Evolutionary conservation across 1,284 basidiomycete species (phyloP), one percentile per base, ranked within the genome.

Genomic region (Trichosporon inkin): DNA sequence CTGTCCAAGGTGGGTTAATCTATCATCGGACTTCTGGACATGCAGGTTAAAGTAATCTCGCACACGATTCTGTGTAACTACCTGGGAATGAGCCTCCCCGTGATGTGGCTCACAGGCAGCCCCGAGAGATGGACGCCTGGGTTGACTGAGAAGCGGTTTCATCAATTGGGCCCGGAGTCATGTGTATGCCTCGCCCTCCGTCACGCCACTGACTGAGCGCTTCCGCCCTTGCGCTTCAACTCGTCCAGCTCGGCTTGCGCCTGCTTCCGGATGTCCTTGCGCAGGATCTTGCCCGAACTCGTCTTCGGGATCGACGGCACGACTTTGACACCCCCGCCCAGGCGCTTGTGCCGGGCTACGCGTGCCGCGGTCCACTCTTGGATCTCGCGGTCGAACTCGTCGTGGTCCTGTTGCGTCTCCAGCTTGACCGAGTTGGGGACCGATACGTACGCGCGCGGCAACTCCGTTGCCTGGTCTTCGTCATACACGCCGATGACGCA

Each of bases 401-500:
- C 65, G 22, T 39, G 49, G 37, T 61, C 62, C 14, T 40, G 59
- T 3, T 13, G 37, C 4, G 36, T 49, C 40, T 63, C 53, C 47
- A 61, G 3, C 8, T 47, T 49, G 3, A n/a, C 32, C 0, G 47
- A 32, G 22, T 32, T n/a, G 10, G 60, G 24, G 8, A 66, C 64
- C 28, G 28, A 4, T 10, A 66, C 37, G 53, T 66, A 66, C 1
- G 57, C 64, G 16, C 87, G 58, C 13, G 90, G 89, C 13, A 91
- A 80, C 71, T 92, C 89, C 2, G 89, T 90, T 1, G 84, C 87
- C 68, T 88, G 82, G 55, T 81, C 80, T 2, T 79, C 77, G 59
- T 81, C 82, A 6, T 85, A 80, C 0, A 91, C 78, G 3, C 88
- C 88, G 59, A 90, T 84, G 3, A 90, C 88, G 8, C 85, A 88